Evolutionary conservation across 441 rosid species (phyloP), one percentile per base, ranked within the genome.

Genomic region (Francoa sonchifolia): DNA sequence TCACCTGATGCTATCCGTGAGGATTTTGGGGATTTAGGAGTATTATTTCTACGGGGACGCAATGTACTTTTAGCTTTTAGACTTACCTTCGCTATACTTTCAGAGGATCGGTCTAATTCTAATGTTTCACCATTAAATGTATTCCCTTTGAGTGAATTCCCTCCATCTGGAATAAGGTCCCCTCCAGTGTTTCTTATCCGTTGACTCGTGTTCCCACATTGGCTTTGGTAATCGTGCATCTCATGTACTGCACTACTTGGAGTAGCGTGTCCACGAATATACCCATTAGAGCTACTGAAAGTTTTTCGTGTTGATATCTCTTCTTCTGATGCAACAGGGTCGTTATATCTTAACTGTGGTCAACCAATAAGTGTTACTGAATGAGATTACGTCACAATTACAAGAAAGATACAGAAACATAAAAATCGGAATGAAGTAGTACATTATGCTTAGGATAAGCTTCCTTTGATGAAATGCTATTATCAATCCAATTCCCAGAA

Each of bases 381-480:
- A 7, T 41, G 43, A 55, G 41, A 41, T 30, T 12, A 12, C 22
- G 25, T 2, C 13, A 37, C 33, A 41, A 50, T 28, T 22, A 19
- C 61, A 52, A 33, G 42, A 38, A 31, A 12, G 19, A 33, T 11
- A 16, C 22, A 23, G 31, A 25, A 8, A 48, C 3, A 35, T 32
- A 32, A 17, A 20, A 9, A 30, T 40, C 11, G 22, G 14, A 25
- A 21, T 26, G 36, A 13, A 22, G 13, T 36, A 39, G 34, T 34
- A 72, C 87, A 77, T 72, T 74, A 26, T 70, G 74, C 54, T 54
- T 68, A 25, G 29, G 18, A 25, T 39, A 49, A 58, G 62, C 54
- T 42, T 49, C 68, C 34, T 52, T 55, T 7, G 28, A 35, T 3
- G 32, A 28, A 12, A 28, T 4, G n/a, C 8, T 14, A 33, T 14